phyloP scores from a whole-genome alignment of 306 rosid species.

The Ormosia emarginata region DNA sequence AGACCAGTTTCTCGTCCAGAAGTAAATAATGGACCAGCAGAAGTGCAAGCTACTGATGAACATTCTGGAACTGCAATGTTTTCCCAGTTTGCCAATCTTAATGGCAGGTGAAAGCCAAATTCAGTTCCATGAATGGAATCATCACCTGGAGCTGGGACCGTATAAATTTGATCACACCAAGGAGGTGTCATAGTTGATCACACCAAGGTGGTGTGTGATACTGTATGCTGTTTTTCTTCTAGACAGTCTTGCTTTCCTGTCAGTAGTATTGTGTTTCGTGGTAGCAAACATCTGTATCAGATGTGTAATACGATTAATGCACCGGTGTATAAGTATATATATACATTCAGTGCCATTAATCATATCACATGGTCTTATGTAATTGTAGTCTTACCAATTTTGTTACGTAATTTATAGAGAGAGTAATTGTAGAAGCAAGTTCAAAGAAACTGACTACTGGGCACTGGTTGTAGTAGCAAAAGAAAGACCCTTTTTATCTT shows the following conservation, averaged over 20 bases:
- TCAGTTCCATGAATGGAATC: not conserved
- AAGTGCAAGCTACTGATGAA: conserved; percentile 30
- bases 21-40: not conserved
- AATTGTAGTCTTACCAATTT: not conserved
- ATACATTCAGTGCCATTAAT: not conserved
- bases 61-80: conserved; percentile 50
- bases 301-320: not conserved
- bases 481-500: not conserved
- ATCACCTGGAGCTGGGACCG: not conserved
- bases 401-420: not conserved
- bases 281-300: not conserved
- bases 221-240: not conserved
- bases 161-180: not conserved
- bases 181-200: not conserved
- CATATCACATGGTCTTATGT: not conserved
- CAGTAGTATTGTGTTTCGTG: not conserved
- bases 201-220: not conserved
- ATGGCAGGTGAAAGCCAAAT: conserved; percentile 39
- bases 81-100: conserved; percentile 50
- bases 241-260: not conserved
- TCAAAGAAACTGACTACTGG: not conserved
- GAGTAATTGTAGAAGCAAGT: not conserved
- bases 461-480: not conserved
- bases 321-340: not conserved
- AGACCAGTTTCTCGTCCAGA: conserved; percentile 12